A percentile compares a stretch with the other conserved stretches of the same genome.
Evolutionary conservation across 176 grass and related monocot genomes (phyloP).

Genomic region (Paspalum vaginatum): DNA sequence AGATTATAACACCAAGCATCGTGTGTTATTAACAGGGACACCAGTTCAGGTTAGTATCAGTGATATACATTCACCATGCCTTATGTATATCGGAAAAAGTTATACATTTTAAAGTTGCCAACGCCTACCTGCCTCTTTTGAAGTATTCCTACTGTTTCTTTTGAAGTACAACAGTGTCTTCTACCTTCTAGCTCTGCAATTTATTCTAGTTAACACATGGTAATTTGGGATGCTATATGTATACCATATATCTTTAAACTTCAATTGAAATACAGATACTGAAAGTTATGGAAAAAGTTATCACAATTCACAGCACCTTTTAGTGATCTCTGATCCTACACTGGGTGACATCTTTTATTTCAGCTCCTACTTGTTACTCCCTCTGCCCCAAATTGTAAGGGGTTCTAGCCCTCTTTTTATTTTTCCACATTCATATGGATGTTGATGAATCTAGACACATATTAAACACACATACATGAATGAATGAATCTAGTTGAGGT

Average conservation of each 20-base stretch:
- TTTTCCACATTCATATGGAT: too few relatives aligned
- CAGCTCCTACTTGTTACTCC: neutral
- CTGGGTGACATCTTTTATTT: slow-evolving; percentile 11
- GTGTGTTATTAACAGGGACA: slow-evolving; percentile 97
- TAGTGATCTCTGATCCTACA: slow-evolving; percentile 11
- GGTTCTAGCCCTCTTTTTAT: too few relatives aligned
- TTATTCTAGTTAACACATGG: neutral
- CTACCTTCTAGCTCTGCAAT: slow-evolving; percentile 1
- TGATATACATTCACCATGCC: too few relatives aligned
- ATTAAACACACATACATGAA: too few relatives aligned
- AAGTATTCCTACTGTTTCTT: slow-evolving; percentile 9
- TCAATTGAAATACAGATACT: neutral
- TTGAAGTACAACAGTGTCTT: slow-evolving; percentile 2
- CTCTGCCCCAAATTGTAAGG: too few relatives aligned
- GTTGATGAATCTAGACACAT: too few relatives aligned
- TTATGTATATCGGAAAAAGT: too few relatives aligned
- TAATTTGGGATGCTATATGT: slow-evolving; percentile 17
- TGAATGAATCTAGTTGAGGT: too few relatives aligned
- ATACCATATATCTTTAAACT: neutral
- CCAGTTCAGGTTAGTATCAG: slow-evolving; percentile 87
- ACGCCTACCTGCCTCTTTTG: neutral
- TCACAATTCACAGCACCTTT: neutral
- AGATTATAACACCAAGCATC: slow-evolving; percentile 91
- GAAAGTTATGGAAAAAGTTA: too few relatives aligned
- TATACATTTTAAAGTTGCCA: slow-evolving; percentile 9